These are phyloP conservation scores for Sphaerobolus stellatus DNA, from an alignment of 1,284 basidiomycete genomes.

Conservation along the genomic window DNA sequence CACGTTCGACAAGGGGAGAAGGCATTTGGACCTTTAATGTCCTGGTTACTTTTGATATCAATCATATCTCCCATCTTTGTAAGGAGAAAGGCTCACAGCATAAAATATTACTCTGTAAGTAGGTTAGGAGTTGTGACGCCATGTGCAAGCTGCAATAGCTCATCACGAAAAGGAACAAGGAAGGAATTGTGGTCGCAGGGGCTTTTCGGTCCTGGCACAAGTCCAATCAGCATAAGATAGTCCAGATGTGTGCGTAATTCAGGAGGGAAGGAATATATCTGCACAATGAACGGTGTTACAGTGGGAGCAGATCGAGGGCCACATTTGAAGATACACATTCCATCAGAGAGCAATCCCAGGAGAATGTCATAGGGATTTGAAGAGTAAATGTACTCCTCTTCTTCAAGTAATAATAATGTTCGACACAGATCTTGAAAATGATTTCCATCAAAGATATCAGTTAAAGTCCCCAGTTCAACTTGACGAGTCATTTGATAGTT, in stretches of 20 bases:
- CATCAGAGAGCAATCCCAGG: conserved; percentile 29
- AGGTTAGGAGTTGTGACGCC: conserved; percentile 29
- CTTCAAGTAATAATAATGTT: conserved; percentile 25
- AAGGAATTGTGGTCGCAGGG: conserved; percentile 34
- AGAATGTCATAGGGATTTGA: conserved; percentile 30
- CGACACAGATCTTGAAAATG: conserved; percentile 24
- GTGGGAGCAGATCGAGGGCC: conserved; percentile 11
- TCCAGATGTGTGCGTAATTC: conserved; percentile 23
- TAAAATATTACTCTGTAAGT: conserved; percentile 16
- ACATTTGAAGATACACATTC: conserved; percentile 28
- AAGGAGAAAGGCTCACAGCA: conserved; percentile 28
- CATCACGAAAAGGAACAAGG: conserved; percentile 28
- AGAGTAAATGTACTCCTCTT: conserved; percentile 17
- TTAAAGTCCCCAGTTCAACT: conserved; percentile 9
- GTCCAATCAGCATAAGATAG: conserved; percentile 29
- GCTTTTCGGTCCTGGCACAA: conserved; percentile 35
- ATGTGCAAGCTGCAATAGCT: conserved; percentile 26
- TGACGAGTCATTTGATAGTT: conserved; percentile 18
- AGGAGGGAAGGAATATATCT: conserved; percentile 34
- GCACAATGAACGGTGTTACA: conserved; percentile 28
- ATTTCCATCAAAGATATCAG: conserved; percentile 33
- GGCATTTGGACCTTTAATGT: conserved; percentile 32
- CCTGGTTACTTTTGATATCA: conserved; percentile 27
- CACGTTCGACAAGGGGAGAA: conserved; percentile 32
- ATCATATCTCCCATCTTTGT: conserved; percentile 31